Conservation (phyloP, 805 yeast genomes). For the Saccharomycopsis fermentans region DNA sequence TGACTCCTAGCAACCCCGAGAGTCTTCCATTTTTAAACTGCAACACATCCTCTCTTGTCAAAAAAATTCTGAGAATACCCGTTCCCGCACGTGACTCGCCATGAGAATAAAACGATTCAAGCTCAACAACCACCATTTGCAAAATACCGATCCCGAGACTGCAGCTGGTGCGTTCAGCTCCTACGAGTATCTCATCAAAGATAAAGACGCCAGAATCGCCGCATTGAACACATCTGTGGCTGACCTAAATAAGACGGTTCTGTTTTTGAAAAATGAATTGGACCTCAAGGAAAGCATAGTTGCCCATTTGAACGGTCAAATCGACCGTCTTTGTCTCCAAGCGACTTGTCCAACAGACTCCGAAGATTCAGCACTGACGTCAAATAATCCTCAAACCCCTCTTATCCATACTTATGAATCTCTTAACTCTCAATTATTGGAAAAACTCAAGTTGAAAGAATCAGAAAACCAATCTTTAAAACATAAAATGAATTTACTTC, state of each 20-base stretch:
- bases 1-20: no score
- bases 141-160: neutral
- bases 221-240: neutral
- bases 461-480: slow-evolving; percentile 13
- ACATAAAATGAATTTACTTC: slow-evolving; percentile 1
- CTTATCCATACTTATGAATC: slow-evolving; percentile 11
- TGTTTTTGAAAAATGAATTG: neutral
- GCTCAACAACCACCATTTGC: neutral
- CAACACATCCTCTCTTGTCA: no score
- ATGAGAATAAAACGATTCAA: neutral
- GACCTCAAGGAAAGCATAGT: neutral
- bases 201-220: neutral
- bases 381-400: neutral
- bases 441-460: slow-evolving; percentile 16
- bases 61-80: no score
- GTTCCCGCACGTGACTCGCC: no score
- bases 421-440: slow-evolving; percentile 14
- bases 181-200: neutral
- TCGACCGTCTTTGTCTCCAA: neutral
- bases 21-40: no score
- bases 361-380: neutral
- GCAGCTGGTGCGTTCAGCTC: neutral
- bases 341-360: no score
- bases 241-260: neutral
- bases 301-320: neutral